Conservation (phyloP, 2,329 filamentous ascomycete genomes). For the Monilinia polystroma region DNA sequence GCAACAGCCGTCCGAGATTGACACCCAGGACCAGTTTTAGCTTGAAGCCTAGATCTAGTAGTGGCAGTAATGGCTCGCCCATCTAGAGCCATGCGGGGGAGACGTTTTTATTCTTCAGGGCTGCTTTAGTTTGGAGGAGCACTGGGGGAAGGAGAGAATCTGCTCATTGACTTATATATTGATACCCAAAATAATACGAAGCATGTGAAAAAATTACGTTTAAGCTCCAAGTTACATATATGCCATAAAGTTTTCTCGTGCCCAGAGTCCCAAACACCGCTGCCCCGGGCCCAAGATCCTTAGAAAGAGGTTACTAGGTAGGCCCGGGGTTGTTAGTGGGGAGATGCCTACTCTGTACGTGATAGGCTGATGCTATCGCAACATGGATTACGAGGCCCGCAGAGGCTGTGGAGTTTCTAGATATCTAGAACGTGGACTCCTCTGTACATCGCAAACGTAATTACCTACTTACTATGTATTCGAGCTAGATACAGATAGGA, state of each 20-base stretch:
- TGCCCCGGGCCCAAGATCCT: background rate
- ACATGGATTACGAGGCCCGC: slow-evolving; percentile 1
- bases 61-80: background rate
- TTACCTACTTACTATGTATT: too few species aligned
- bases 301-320: background rate
- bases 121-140: background rate
- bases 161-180: background rate
- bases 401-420: background rate
- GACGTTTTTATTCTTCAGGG: background rate
- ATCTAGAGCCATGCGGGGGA: background rate
- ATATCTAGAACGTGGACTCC: background rate
- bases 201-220: background rate
- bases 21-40: slow-evolving; percentile 17
- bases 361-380: slow-evolving; percentile 12
- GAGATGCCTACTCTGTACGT: background rate
- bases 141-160: background rate
- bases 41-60: slow-evolving; percentile 8
- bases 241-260: background rate
- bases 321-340: background rate
- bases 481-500: too few species aligned
- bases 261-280: background rate
- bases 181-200: background rate
- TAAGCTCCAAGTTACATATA: background rate
- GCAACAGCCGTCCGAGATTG: background rate
- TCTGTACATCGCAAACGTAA: too few species aligned